phyloP scores from a whole-genome alignment of 1,139 yeast genomes.

The Geotrichum europaeum region DNA sequence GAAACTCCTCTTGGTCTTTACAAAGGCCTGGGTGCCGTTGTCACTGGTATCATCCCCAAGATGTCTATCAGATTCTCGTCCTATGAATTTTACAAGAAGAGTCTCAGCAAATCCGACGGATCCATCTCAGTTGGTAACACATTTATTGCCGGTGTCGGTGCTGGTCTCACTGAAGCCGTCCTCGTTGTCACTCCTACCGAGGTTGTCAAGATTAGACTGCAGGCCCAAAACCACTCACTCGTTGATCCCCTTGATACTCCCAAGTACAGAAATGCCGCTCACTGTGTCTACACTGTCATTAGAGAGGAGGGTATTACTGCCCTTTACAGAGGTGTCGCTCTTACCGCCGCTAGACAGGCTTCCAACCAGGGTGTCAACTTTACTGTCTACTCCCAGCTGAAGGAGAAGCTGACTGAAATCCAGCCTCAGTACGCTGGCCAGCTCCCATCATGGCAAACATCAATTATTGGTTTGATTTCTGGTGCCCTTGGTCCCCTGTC shows the following conservation, averaged over 20 bases:
- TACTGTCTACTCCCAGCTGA: constrained; percentile 86
- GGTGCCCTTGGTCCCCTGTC: constrained; percentile 98
- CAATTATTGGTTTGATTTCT: constrained; percentile 80
- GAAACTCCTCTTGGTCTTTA: constrained; percentile 85
- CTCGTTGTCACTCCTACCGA: constrained; percentile 95
- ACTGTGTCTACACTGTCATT: constrained; percentile 76
- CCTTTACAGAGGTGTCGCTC: constrained; percentile 86
- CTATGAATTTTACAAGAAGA: constrained; percentile 77
- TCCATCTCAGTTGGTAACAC: constrained; percentile 57
- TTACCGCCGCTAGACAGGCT: constrained; percentile 97
- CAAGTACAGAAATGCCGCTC: constrained; percentile 88
- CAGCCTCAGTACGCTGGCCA: constrained; percentile 51
- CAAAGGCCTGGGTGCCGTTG: constrained; percentile 95
- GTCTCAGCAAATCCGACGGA: constrained; percentile 59
- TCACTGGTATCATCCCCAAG: constrained; percentile 94
- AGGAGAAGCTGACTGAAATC: constrained; percentile 55
- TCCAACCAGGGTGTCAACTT: constrained; percentile 98
- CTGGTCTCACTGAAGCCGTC: constrained; percentile 95
- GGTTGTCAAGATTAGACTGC: constrained; percentile 91
- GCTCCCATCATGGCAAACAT: constrained; percentile 92
- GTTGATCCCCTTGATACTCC: constrained; percentile 75
- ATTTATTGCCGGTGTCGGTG: constrained; percentile 92
- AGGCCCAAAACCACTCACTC: constrained; percentile 90
- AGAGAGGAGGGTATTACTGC: constrained; percentile 89
- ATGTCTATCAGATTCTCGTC: constrained; percentile 97